phyloP scores from a whole-genome alignment of 2,329 filamentous ascomycete genomes.

The Apiospora marii region DNA sequence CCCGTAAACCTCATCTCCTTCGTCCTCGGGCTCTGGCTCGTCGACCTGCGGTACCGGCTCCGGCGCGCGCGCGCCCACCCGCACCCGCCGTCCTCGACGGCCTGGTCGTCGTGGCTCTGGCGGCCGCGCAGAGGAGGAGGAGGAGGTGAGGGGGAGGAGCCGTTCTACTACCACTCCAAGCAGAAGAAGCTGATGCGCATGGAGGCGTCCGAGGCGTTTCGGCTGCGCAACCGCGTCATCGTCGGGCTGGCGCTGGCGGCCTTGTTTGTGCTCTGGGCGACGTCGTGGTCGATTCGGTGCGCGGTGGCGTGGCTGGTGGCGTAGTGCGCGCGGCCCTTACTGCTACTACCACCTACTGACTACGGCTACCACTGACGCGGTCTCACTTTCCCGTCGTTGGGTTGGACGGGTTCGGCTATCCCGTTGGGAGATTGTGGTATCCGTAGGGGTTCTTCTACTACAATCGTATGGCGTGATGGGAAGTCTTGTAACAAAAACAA shows the following conservation, averaged over 20 bases:
- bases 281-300: slow-evolving; percentile 34
- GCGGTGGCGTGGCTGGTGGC: slow-evolving; percentile 15
- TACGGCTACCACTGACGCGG: not conserved
- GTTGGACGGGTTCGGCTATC: not conserved
- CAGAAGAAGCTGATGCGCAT: slow-evolving; percentile 67
- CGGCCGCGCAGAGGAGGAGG: slow-evolving; percentile 19
- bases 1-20: slow-evolving; percentile 71
- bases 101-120: slow-evolving; percentile 39
- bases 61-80: slow-evolving; percentile 48
- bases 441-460: not conserved
- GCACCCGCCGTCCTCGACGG: slow-evolving; percentile 50
- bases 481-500: not conserved
- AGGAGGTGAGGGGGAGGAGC: slow-evolving; percentile 39
- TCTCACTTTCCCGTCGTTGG: not conserved
- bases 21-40: slow-evolving; percentile 68
- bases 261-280: slow-evolving; percentile 40
- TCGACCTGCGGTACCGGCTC: slow-evolving; percentile 65
- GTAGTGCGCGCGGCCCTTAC: not conserved
- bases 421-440: not conserved
- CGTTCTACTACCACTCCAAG: slow-evolving; percentile 61
- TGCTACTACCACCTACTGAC: too few relatives aligned
- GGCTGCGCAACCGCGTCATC: slow-evolving; percentile 63
- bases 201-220: slow-evolving; percentile 70
- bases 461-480: not conserved
- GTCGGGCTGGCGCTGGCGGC: slow-evolving; percentile 52